These are phyloP conservation scores for Nymphaea thermarum DNA, from an alignment of 164 flowering plant genomes.

Conservation along the genomic window DNA sequence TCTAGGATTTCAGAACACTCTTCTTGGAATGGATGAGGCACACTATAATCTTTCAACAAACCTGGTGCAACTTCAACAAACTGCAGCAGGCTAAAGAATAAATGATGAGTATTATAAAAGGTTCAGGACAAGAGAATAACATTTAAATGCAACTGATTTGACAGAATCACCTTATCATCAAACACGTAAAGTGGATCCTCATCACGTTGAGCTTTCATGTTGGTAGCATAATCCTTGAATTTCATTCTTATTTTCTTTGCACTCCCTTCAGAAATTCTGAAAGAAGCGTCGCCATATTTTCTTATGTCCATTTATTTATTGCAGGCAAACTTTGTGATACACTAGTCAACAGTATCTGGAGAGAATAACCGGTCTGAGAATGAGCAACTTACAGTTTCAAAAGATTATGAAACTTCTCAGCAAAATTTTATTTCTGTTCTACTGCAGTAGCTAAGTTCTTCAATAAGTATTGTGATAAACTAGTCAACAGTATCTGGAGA, in stretches of 20 bases:
- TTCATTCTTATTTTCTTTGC: constrained; percentile 53
- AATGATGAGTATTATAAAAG: background rate
- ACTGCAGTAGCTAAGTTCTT: too few species aligned
- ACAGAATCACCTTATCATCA: constrained; percentile 62
- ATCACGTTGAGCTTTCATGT: constrained; percentile 74
- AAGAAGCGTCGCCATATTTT: constrained; percentile 66
- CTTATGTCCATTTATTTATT: constrained; percentile 56
- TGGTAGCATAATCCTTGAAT: constrained; percentile 72
- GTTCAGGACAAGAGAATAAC: too few species aligned
- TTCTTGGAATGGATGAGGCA: constrained; percentile 81
- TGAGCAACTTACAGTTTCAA: too few species aligned
- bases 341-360: constrained; percentile 61
- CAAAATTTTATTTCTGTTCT: too few species aligned
- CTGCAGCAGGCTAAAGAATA: constrained; percentile 22
- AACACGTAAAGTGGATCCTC: constrained; percentile 95
- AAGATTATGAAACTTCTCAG: too few species aligned
- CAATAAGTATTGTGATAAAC: constrained; percentile 24
- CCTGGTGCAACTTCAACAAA: constrained; percentile 81
- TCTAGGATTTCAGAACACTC: constrained; percentile 72
- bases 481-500: constrained; percentile 57
- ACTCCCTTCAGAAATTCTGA: constrained; percentile 75
- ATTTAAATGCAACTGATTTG: too few species aligned
- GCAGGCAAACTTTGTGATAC: constrained; percentile 84
- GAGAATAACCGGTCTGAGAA: too few species aligned
- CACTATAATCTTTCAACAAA: constrained; percentile 73